Percentiles rank a stretch among this genome's conserved stretches.
Evolutionary conservation across 345 rosid genomes (phyloP).

Genomic region (Populus deltoides): DNA sequence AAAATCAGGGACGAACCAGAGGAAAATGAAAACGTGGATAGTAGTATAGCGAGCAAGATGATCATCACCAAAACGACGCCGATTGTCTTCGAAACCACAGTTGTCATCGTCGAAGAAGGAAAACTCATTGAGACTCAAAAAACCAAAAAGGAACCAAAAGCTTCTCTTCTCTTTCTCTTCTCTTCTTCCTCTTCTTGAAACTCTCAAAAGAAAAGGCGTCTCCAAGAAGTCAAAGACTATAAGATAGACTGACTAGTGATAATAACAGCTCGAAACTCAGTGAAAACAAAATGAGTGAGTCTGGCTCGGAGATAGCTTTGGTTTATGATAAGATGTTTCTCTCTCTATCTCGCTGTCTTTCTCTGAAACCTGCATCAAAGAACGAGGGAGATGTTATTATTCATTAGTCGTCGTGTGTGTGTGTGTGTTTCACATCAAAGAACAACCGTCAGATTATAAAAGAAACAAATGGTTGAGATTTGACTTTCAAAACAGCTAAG

Average conservation of each 20-base stretch:
- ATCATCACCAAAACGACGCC: slow-evolving; percentile 12
- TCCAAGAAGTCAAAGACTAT: neutral
- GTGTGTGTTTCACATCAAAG: slow-evolving; percentile 11
- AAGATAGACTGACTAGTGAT: neutral
- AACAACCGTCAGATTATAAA: slow-evolving; percentile 32
- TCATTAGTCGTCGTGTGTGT: neutral
- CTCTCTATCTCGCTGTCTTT: neutral
- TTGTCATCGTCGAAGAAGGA: slow-evolving; percentile 23
- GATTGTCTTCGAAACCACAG: slow-evolving; percentile 7
- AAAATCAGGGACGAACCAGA: slow-evolving; percentile 18
- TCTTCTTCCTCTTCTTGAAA: neutral
- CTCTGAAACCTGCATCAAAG: slow-evolving; percentile 32
- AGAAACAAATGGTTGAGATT: slow-evolving; percentile 26
- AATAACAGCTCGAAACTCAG: neutral
- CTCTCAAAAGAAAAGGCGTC: neutral
- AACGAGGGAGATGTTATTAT: neutral
- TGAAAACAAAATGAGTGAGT: neutral
- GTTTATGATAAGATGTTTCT: neutral
- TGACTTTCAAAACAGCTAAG: slow-evolving; percentile 17
- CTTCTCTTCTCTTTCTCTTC: neutral
- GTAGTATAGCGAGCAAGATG: slow-evolving; percentile 15
- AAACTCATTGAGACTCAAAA: neutral
- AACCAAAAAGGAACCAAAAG: neutral
- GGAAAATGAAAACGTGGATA: slow-evolving; percentile 10
- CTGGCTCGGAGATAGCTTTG: neutral